phyloP scores from a whole-genome alignment of 2,329 filamentous ascomycete species.

The Trichoderma brevicompactum region DNA sequence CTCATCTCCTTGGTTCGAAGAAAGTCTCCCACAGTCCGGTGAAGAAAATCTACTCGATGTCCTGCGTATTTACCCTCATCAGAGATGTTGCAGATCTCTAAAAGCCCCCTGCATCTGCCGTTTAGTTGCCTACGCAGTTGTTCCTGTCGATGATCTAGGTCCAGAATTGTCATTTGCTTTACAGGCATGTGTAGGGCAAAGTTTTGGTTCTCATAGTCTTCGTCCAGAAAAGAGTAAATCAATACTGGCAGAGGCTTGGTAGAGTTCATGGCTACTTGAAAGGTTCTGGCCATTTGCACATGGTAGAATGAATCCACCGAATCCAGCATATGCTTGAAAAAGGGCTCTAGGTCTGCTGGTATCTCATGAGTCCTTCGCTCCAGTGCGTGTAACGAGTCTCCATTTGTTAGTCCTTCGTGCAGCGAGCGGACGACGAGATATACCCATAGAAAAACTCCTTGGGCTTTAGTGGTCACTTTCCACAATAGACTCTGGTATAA shows the following conservation, averaged over 20 bases:
- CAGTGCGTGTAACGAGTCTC: conserved; percentile 21
- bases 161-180: background rate
- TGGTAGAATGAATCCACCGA: background rate
- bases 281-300: background rate
- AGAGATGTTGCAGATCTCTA: background rate
- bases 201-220: background rate
- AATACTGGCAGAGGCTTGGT: background rate
- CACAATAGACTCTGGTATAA: background rate
- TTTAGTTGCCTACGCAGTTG: background rate
- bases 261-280: background rate
- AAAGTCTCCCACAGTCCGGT: conserved; percentile 30
- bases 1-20: background rate
- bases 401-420: conserved; percentile 29
- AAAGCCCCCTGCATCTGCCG: background rate
- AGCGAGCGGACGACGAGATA: conserved; percentile 33
- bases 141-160: background rate
- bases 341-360: conserved; percentile 27
- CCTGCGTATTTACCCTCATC: background rate
- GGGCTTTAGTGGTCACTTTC: conserved; percentile 1
- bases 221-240: background rate
- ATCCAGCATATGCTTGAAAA: conserved; percentile 28
- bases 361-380: conserved; percentile 14
- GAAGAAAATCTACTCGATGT: conserved; percentile 28
- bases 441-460: conserved; percentile 36
- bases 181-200: background rate